Evolutionary conservation across 345 rosid genomes (phyloP).

Genomic region (Firmiana major): DNA sequence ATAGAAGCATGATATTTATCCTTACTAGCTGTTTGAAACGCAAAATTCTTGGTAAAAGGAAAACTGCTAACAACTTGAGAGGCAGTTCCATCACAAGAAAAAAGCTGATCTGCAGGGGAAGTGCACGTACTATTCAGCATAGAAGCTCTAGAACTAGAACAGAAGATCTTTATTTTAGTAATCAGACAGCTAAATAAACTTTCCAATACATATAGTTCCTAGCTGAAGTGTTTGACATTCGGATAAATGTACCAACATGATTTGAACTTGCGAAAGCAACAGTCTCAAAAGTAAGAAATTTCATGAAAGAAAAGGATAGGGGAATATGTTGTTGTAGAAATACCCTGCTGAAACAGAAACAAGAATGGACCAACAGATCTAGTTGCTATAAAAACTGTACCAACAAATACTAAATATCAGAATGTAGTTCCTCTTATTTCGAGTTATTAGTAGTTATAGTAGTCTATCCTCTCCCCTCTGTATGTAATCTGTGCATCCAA

Average conservation of each 20-base stretch:
- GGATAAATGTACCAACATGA: background rate
- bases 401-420: background rate
- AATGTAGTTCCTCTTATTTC: background rate
- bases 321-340: background rate
- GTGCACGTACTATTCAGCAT: background rate
- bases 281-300: background rate
- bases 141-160: background rate
- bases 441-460: background rate
- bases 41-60: background rate
- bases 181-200: background rate
- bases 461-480: background rate
- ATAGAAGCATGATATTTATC: background rate
- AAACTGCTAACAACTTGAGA: background rate
- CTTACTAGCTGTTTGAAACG: background rate
- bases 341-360: background rate
- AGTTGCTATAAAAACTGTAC: background rate
- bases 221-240: background rate
- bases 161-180: background rate
- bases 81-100: slow-evolving; percentile 1
- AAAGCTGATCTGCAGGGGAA: slow-evolving; percentile 15
- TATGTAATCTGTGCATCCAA: background rate
- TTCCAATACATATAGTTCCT: background rate
- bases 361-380: background rate
- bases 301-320: background rate
- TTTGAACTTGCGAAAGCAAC: background rate